A percentile compares a stretch with the other conserved stretches of the same genome.
phyloP scores from a whole-genome alignment of 208 protist species.

The Wallacemonas rigidus region DNA sequence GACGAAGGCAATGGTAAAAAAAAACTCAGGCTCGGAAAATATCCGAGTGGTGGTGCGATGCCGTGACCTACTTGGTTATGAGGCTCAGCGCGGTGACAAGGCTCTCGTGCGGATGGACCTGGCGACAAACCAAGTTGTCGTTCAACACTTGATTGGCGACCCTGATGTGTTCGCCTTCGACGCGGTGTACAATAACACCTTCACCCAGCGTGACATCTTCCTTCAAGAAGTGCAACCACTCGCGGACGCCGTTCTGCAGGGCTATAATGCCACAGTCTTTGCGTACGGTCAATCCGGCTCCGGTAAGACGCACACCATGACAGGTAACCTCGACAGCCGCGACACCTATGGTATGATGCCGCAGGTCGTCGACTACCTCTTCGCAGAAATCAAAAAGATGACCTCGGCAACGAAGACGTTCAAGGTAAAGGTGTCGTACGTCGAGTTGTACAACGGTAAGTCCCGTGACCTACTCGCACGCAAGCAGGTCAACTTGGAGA shows the following conservation, averaged over 20 bases:
- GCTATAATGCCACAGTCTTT: conserved; percentile 93
- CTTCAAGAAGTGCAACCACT: conserved; percentile 88
- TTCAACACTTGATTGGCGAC: conserved; percentile 86
- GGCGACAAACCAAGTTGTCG: conserved; percentile 85
- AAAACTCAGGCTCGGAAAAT: conserved; percentile 76
- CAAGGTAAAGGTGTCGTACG: conserved; percentile 87
- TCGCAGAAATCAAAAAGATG: conserved; percentile 86
- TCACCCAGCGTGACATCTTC: conserved; percentile 91
- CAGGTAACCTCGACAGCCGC: conserved; percentile 71
- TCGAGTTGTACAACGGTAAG: conserved; percentile 93
- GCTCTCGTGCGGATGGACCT: conserved; percentile 84
- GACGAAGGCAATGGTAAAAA: conserved; percentile 62
- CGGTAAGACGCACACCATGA: conserved; percentile 94
- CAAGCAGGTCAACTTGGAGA: conserved; percentile 88
- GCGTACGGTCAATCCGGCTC: conserved; percentile 93
- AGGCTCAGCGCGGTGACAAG: conserved; percentile 88
- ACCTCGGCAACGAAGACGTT: conserved; percentile 84
- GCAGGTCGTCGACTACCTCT: conserved; percentile 86
- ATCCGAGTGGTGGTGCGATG: conserved; percentile 90
- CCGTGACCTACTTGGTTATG: conserved; percentile 78
- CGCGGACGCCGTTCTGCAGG: conserved; percentile 86
- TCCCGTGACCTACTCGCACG: conserved; percentile 77
- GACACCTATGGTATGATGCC: conserved; percentile 93
- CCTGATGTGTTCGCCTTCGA: conserved; percentile 89
- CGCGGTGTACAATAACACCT: conserved; percentile 93